These are phyloP conservation scores for Amauroascus verrucosus DNA, from an alignment of 2,329 filamentous ascomycete species.

Conservation along the genomic window DNA sequence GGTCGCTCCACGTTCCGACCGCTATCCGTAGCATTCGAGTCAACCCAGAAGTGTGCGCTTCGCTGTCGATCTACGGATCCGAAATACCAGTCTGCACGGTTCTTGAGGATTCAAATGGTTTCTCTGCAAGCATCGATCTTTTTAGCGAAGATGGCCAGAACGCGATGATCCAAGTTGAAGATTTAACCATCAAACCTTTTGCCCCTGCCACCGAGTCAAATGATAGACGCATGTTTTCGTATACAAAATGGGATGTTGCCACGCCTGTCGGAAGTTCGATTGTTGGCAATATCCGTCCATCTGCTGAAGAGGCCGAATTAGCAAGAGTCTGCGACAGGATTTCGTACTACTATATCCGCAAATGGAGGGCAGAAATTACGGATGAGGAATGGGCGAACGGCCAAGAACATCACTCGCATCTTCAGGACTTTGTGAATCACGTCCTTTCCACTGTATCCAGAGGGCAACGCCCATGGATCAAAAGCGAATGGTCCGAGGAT, in stretches of 20 bases:
- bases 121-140: too few relatives aligned
- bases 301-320: not conserved
- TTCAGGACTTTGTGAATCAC: conserved; percentile 1
- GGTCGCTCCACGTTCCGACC: conserved; percentile 17
- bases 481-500: conserved; percentile 15
- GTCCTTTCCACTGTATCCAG: not conserved
- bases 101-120: too few relatives aligned
- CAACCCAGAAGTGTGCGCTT: not conserved
- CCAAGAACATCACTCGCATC: not conserved
- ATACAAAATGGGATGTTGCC: too few relatives aligned
- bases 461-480: conserved; percentile 8
- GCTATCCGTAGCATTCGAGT: conserved; percentile 3
- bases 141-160: too few relatives aligned
- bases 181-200: too few relatives aligned
- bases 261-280: too few relatives aligned
- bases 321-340: conserved; percentile 7
- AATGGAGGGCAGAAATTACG: not conserved
- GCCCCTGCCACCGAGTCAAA: too few relatives aligned
- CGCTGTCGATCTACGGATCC: too few relatives aligned
- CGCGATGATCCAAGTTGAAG: too few relatives aligned
- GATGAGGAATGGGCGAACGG: not conserved
- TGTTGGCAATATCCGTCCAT: not conserved
- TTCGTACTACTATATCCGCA: conserved; percentile 8
- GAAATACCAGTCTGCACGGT: not conserved
- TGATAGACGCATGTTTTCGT: too few relatives aligned